Conservation (phyloP, 352 stramenopile genomes). For the Phytophthora hybrid region DNA sequence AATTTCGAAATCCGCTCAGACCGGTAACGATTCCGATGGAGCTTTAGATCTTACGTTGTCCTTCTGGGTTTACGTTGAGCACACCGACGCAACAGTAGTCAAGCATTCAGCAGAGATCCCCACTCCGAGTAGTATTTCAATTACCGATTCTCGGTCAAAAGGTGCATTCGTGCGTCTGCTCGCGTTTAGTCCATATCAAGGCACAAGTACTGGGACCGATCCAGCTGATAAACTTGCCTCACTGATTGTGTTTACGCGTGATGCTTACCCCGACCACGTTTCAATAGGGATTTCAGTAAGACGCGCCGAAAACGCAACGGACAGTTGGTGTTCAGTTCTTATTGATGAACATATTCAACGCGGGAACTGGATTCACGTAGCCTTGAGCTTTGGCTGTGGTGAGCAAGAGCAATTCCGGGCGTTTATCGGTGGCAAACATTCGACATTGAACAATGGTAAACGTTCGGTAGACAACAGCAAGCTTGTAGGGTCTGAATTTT, state of each 20-base stretch:
- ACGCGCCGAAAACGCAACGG: conserved; percentile 2
- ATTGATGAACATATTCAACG: conserved; percentile 22
- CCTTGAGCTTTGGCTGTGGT: conserved; percentile 15
- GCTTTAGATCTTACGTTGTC: conserved; percentile 15
- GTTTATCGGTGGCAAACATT: conserved; percentile 28
- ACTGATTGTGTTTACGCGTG: conserved; percentile 28
- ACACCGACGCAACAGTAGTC: conserved; percentile 1
- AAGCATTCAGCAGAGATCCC: background rate
- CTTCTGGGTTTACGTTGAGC: conserved; percentile 38
- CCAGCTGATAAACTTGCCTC: background rate
- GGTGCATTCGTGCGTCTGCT: conserved; percentile 7
- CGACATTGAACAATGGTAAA: conserved; percentile 19
- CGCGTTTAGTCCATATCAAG: conserved; percentile 15
- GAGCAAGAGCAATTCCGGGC: conserved; percentile 15
- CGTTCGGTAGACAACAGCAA: background rate
- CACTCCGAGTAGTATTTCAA: background rate
- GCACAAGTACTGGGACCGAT: background rate
- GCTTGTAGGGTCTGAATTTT: conserved; percentile 13
- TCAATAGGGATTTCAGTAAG: conserved; percentile 25
- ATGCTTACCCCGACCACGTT: conserved; percentile 19
- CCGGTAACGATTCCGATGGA: background rate
- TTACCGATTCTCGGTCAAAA: background rate
- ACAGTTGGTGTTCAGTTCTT: conserved; percentile 19
- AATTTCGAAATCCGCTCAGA: background rate
- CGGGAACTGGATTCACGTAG: conserved; percentile 32